Evolutionary conservation across 164 flowering plant genomes (phyloP).

Genomic region (Magnolia officinalis): DNA sequence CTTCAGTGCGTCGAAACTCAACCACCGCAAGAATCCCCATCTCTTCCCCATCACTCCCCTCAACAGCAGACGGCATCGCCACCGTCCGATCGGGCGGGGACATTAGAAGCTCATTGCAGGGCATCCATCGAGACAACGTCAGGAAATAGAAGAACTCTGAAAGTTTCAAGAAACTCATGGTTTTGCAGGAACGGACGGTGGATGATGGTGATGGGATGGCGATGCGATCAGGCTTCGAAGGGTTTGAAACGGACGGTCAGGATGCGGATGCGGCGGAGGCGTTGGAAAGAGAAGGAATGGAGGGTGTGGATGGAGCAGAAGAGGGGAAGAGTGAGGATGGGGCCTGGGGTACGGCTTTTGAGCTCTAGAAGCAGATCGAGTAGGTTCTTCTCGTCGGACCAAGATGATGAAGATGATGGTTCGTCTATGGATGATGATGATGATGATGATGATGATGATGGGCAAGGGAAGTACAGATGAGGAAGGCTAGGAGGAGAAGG

Average conservation of each 20-base stretch:
- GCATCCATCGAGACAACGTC: constrained; percentile 29
- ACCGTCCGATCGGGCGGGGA: background rate
- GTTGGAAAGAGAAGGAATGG: constrained; percentile 11
- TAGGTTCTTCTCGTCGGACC: background rate
- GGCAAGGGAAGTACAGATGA: constrained; percentile 14
- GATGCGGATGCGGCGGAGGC: constrained; percentile 17
- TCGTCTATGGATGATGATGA: background rate
- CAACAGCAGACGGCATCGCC: background rate
- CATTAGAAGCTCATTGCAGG: constrained; percentile 24
- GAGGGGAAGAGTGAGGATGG: background rate
- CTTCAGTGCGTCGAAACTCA: constrained; percentile 28
- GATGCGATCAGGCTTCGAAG: constrained; percentile 17
- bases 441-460: too few species aligned
- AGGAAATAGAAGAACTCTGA: constrained; percentile 19
- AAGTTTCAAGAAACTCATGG: constrained; percentile 35
- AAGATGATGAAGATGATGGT: constrained; percentile 1
- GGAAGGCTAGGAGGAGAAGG: constrained; percentile 7
- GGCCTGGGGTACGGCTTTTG: constrained; percentile 2
- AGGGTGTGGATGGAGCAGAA: constrained; percentile 8
- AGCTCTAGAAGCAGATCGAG: constrained; percentile 18
- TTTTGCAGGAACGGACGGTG: background rate
- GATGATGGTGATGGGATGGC: background rate
- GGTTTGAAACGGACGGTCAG: constrained; percentile 18
- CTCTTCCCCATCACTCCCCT: constrained; percentile 15
- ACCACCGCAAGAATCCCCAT: constrained; percentile 24